Conservation (phyloP, 768 basidiomycete genomes). For the Lactarius evosmus region DNA sequence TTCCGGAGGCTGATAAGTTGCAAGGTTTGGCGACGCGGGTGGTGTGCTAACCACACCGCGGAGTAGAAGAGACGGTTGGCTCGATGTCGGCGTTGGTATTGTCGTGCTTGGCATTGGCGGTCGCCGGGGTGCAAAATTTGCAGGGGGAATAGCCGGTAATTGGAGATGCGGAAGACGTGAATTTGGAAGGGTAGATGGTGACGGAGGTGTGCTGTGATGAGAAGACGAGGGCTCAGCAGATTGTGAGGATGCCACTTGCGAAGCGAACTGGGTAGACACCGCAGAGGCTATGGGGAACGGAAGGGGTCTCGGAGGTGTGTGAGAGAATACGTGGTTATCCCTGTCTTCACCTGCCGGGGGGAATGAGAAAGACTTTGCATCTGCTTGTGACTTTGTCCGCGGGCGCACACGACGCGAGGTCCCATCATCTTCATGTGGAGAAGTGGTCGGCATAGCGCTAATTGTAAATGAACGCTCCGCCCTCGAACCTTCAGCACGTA, state of each 20-base stretch:
- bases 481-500: conserved; percentile 22
- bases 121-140: conserved; percentile 24
- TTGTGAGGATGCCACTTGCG: conserved; percentile 2
- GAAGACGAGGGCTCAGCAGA: background rate
- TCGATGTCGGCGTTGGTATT: conserved; percentile 26
- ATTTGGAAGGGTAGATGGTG: conserved; percentile 1
- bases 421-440: conserved; percentile 16
- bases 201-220: background rate
- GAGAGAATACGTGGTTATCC: conserved; percentile 8
- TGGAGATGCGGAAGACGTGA: background rate
- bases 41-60: conserved; percentile 30
- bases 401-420: conserved; percentile 15
- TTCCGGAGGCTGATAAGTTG: conserved; percentile 41
- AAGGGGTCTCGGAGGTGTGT: conserved; percentile 22
- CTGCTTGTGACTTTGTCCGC: conserved; percentile 14
- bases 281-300: conserved; percentile 19
- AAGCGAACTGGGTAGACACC: background rate
- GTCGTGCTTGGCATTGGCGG: conserved; percentile 30
- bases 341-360: conserved; percentile 1
- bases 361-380: conserved; percentile 19
- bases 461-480: conserved; percentile 21
- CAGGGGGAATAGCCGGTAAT: conserved; percentile 4
- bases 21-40: conserved; percentile 36
- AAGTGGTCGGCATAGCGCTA: conserved; percentile 3
- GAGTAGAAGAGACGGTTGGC: conserved; percentile 17